phyloP scores from a whole-genome alignment of 1,284 basidiomycete genomes.

The Papiliotrema nemorosa region DNA sequence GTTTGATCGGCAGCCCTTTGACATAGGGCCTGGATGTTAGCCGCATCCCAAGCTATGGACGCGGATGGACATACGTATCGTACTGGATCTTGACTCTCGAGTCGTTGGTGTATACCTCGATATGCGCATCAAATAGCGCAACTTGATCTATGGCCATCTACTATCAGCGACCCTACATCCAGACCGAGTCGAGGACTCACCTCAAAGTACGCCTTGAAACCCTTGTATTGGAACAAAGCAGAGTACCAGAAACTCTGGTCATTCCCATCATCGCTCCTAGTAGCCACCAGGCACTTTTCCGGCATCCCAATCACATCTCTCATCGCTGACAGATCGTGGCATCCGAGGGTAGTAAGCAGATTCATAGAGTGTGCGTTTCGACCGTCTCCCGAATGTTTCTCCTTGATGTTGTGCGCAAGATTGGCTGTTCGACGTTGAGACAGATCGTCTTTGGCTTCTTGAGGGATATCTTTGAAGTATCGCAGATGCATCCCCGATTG shows the following conservation, averaged over 20 bases:
- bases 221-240: constrained; percentile 24
- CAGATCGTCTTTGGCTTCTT: constrained; percentile 18
- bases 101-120: constrained; percentile 50
- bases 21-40: constrained; percentile 44
- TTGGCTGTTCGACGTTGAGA: constrained; percentile 15
- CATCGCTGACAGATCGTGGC: constrained; percentile 51
- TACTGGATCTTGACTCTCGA: constrained; percentile 49
- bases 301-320: constrained; percentile 49
- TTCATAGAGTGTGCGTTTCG: constrained; percentile 35
- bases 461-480: constrained; percentile 39
- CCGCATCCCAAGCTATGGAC: background rate
- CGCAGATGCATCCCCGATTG: constrained; percentile 43
- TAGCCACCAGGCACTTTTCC: constrained; percentile 30
- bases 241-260: constrained; percentile 24
- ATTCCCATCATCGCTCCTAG: constrained; percentile 20
- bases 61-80: constrained; percentile 33
- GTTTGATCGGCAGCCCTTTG: constrained; percentile 49
- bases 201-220: constrained; percentile 43
- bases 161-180: constrained; percentile 13
- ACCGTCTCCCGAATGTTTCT: constrained; percentile 6
- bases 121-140: constrained; percentile 49
- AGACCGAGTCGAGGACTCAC: constrained; percentile 16
- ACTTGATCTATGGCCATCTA: constrained; percentile 48
- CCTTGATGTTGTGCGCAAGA: constrained; percentile 30
- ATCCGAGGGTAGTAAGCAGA: constrained; percentile 43